These are phyloP conservation scores for Borovskyia barvae DNA, from an alignment of 208 protist species.

Conservation along the genomic window DNA sequence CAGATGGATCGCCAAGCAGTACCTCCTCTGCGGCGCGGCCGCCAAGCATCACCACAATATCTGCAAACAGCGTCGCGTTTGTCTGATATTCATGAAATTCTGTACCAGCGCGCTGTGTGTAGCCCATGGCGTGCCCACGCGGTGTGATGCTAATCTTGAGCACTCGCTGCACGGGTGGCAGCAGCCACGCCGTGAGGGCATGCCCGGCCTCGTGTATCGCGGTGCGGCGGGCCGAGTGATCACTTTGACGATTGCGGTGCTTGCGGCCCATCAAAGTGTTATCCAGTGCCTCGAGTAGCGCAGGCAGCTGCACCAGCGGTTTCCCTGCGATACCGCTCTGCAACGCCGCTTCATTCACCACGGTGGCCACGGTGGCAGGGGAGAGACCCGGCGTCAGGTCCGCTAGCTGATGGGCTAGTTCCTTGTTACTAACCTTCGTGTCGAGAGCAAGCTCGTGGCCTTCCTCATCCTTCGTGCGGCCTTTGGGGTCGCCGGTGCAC, in stretches of 20 bases:
- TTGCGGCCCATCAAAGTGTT: slow-evolving; percentile 82
- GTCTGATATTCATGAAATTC: slow-evolving; percentile 90
- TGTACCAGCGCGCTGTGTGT: slow-evolving; percentile 82
- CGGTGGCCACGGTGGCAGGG: slow-evolving; percentile 95
- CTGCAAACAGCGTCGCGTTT: slow-evolving; percentile 81
- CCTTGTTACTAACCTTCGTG: slow-evolving; percentile 58
- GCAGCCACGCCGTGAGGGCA: slow-evolving; percentile 74
- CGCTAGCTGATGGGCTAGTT: slow-evolving; percentile 43
- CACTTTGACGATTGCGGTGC: slow-evolving; percentile 78
- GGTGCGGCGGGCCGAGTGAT: slow-evolving; percentile 49
- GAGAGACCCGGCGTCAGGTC: slow-evolving; percentile 88
- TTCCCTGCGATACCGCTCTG: slow-evolving; percentile 82
- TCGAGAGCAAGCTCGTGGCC: slow-evolving; percentile 51
- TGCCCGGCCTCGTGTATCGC: slow-evolving; percentile 80
- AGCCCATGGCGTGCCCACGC: slow-evolving; percentile 79
- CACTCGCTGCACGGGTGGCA: slow-evolving; percentile 69
- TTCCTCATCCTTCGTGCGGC: slow-evolving; percentile 54
- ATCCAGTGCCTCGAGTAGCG: slow-evolving; percentile 77
- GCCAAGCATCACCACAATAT: slow-evolving; percentile 86
- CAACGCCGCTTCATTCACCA: slow-evolving; percentile 96
- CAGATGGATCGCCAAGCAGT: slow-evolving; percentile 87
- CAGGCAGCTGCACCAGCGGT: slow-evolving; percentile 62
- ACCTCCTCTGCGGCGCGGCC: slow-evolving; percentile 85
- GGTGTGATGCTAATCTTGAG: slow-evolving; percentile 86
- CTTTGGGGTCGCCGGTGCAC: slow-evolving; percentile 77